A percentile compares a stretch with the other conserved stretches of the same genome.
These are phyloP conservation scores for Chrysanthemum seticuspe DNA, from an alignment of 129 eudicot genomes.

Conservation along the genomic window DNA sequence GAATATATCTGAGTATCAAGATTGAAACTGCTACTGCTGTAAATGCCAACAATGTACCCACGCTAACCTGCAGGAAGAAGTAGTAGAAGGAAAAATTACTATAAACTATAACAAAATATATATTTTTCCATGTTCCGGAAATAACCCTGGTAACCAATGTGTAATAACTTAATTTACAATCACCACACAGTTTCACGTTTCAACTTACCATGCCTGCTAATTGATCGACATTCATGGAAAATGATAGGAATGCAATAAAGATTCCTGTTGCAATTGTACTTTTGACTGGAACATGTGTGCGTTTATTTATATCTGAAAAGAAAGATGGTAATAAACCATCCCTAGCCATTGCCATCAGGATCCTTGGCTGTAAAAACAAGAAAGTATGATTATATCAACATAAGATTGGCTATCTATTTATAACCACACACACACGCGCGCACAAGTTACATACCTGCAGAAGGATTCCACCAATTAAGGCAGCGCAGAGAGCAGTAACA, in stretches of 20 bases:
- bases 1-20: slow-evolving; percentile 53
- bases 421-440: not conserved
- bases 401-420: not conserved
- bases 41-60: slow-evolving; percentile 64
- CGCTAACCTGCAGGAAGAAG: slow-evolving; percentile 47
- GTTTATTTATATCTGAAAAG: slow-evolving; percentile 58
- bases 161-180: too few relatives aligned
- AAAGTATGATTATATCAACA: not conserved
- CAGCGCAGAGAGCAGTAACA: slow-evolving; percentile 74
- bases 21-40: slow-evolving; percentile 61
- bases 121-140: too few relatives aligned
- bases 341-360: slow-evolving; percentile 75
- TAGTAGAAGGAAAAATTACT: slow-evolving; percentile 8
- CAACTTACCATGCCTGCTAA: slow-evolving; percentile 39
- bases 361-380: slow-evolving; percentile 56
- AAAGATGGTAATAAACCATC: slow-evolving; percentile 67
- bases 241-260: slow-evolving; percentile 50
- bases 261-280: slow-evolving; percentile 55
- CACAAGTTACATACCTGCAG: slow-evolving; percentile 42
- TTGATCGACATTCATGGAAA: slow-evolving; percentile 61
- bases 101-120: not conserved
- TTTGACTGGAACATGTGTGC: slow-evolving; percentile 64
- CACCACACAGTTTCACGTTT: too few relatives aligned
- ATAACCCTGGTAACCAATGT: slow-evolving; percentile 21
- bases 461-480: too few relatives aligned